phyloP scores from a whole-genome alignment of 2,329 filamentous ascomycete genomes.

The Hymenoscyphus infarciens region DNA sequence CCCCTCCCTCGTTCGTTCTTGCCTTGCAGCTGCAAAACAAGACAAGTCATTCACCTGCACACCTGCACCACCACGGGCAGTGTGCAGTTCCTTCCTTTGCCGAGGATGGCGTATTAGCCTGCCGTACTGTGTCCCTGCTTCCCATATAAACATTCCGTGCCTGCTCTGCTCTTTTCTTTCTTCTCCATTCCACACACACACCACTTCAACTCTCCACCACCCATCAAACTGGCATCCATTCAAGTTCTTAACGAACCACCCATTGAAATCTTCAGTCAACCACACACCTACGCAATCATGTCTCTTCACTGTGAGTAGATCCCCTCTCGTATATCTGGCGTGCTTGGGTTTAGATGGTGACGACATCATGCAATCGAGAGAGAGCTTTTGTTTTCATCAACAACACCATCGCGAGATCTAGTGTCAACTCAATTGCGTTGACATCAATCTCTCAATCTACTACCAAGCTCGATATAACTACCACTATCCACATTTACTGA shows the following conservation, averaged over 20 bases:
- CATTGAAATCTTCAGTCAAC: conserved; percentile 26
- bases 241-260: conserved; percentile 29
- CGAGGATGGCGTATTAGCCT: conserved; percentile 1
- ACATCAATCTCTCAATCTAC: not conserved
- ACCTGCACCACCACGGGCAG: too few relatives aligned
- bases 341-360: conserved; percentile 13
- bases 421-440: not conserved
- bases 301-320: conserved; percentile 33
- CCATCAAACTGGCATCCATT: conserved; percentile 27
- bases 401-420: conserved; percentile 1
- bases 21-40: conserved; percentile 6
- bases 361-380: conserved; percentile 15
- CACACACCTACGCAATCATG: conserved; percentile 29
- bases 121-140: not conserved
- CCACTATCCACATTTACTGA: conserved; percentile 6
- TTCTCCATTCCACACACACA: conserved; percentile 5
- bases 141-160: conserved; percentile 11
- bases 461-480: not conserved
- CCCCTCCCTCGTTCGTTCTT: not conserved
- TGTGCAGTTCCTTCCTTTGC: not conserved
- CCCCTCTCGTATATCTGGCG: not conserved
- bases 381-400: not conserved
- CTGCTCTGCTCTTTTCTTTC: conserved; percentile 5
- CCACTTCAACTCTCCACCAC: conserved; percentile 12
- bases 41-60: conserved; percentile 16